Evolutionary conservation across 306 rosid species (phyloP).

Genomic region (Dalbergia oliveri): DNA sequence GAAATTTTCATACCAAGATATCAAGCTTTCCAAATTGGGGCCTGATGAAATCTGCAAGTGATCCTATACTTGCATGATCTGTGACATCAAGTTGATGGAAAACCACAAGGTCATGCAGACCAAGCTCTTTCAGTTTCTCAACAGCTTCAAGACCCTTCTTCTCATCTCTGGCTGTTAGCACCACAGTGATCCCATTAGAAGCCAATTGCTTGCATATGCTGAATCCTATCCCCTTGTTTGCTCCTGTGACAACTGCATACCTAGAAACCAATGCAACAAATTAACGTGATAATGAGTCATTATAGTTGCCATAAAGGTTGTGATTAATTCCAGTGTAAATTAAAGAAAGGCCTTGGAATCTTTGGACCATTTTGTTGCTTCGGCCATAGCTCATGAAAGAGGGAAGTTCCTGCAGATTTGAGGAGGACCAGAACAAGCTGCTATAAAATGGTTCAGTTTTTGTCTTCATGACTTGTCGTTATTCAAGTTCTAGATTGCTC

Average conservation of each 20-base stretch:
- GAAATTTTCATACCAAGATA: slow-evolving; percentile 44
- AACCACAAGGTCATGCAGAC: slow-evolving; percentile 19
- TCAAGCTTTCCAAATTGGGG: slow-evolving; percentile 49
- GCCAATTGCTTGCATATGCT: slow-evolving; percentile 49
- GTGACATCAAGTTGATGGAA: slow-evolving; percentile 55
- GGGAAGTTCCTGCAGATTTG: background rate
- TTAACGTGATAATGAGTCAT: background rate
- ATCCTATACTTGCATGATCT: slow-evolving; percentile 32
- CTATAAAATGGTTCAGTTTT: background rate
- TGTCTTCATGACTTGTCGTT: background rate
- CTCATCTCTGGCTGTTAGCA: slow-evolving; percentile 50
- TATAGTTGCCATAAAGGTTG: background rate
- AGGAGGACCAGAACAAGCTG: background rate
- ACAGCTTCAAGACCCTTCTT: slow-evolving; percentile 46
- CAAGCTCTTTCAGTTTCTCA: slow-evolving; percentile 39
- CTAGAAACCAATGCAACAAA: slow-evolving; percentile 18
- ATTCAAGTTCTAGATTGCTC: background rate
- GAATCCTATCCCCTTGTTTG: slow-evolving; percentile 49
- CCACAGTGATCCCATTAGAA: slow-evolving; percentile 43
- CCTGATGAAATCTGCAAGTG: slow-evolving; percentile 43
- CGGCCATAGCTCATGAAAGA: slow-evolving; percentile 37
- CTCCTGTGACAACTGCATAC: slow-evolving; percentile 46
- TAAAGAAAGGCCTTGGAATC: background rate
- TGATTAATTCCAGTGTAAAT: background rate
- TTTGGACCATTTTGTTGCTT: slow-evolving; percentile 42